Evolutionary conservation across 768 basidiomycete species (phyloP), one percentile per base, ranked within the genome.

Genomic region (Lactarius tabidus): DNA sequence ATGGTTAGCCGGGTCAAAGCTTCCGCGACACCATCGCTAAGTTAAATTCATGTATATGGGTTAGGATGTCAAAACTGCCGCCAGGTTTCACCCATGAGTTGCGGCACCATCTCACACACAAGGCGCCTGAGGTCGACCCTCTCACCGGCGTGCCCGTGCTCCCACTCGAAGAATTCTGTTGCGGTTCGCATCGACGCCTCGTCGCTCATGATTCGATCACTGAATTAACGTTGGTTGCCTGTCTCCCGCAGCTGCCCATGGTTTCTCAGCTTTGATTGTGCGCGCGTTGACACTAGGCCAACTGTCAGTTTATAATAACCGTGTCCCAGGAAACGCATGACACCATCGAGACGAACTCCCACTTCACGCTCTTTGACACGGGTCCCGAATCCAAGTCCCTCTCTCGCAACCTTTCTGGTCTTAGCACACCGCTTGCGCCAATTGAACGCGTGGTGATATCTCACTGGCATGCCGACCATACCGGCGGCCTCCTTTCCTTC

Each of bases 251-350:
- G 90, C 90, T 6, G 91, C 91, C 1, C 92, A 94, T 76, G 92
- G 92, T 1, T 88, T 94, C 70, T 84, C 91, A n/a, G 86, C 85
- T 36, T 77, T 93, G 54, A 85, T 95, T 68, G 91, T 91, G 53
- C 36, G 59, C 36, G 39, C 54, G 20, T 14, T 28, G 18, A n/a
- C 26, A 26, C 26, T 26, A 38, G 36, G 45, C 45, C 26, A 6
- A 2, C 15, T 48, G 23, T 23, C 6, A n/a, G 14, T 48, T n/a
- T 43, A 43, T 20, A n/a, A 43, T 43, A 45, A n/a, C 57, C 31
- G 26, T 57, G 43, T 9, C 29, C 10, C 71, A 87, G 86, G 82
- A 89, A 79, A 90, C 86, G 2, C 79, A 82, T 64, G 74, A 81
- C 14, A 33, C 66, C 12, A 70, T 78, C 28, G 85, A 76, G 26